Evolutionary conservation across 2,329 filamentous ascomycete genomes (phyloP).

Genomic region (Ophiostoma montium): DNA sequence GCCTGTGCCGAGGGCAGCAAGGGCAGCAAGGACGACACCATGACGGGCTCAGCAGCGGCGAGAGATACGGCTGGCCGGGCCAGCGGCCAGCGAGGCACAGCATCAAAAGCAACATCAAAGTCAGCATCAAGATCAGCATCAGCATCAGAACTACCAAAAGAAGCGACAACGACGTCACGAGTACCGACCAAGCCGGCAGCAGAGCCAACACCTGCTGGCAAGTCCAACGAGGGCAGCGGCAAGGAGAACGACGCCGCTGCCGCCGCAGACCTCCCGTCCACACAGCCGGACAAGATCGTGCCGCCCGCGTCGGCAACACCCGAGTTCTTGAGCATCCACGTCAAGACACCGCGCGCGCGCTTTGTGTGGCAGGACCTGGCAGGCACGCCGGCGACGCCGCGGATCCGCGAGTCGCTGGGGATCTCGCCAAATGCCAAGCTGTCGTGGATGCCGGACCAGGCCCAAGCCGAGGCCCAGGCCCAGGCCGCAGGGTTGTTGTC

Average conservation of each 20-base stretch:
- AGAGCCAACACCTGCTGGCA: background rate
- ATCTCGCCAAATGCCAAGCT: conserved; percentile 47
- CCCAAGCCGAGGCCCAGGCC: conserved; percentile 27
- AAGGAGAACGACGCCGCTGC: conserved; percentile 10
- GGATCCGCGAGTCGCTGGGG: conserved; percentile 28
- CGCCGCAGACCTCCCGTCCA: conserved; percentile 8
- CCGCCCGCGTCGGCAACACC: conserved; percentile 11
- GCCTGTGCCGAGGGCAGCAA: background rate
- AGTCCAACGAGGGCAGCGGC: background rate
- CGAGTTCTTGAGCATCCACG: conserved; percentile 17
- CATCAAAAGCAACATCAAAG: no score
- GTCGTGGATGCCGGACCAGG: conserved; percentile 42
- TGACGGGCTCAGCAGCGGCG: background rate
- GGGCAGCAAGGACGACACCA: background rate
- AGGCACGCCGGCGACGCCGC: conserved; percentile 24
- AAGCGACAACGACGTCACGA: conserved; percentile 3
- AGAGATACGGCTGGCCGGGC: no score
- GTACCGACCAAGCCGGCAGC: conserved; percentile 8
- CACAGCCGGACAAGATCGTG: conserved; percentile 10
- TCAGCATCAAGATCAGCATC: background rate
- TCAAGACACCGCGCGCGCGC: conserved; percentile 35
- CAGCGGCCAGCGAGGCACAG: no score
- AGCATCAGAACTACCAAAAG: background rate
- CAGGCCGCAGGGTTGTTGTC: conserved; percentile 23
- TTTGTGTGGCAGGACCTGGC: conserved; percentile 46